A percentile compares a stretch with the other conserved stretches of the same genome.
phyloP scores from a whole-genome alignment of 1,284 basidiomycete genomes.

The Mycosarcoma maydis region DNA sequence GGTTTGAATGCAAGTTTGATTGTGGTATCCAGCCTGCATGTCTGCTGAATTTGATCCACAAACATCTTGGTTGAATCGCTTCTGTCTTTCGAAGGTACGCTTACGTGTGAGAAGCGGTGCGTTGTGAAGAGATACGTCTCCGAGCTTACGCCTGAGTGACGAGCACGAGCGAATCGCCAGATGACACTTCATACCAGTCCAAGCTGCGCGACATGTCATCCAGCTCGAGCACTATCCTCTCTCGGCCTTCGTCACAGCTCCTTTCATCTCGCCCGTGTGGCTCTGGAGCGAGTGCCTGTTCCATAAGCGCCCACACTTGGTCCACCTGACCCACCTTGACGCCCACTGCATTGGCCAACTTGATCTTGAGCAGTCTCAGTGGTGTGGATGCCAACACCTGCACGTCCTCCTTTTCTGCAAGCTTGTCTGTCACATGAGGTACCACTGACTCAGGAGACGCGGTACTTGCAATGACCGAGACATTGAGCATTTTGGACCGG shows the following conservation, averaged over 20 bases:
- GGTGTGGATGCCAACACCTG: constrained; percentile 41
- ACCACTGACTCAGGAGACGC: not conserved
- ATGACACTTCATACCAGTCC: constrained; percentile 45
- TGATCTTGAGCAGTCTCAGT: constrained; percentile 43
- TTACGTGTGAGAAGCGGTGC: too few species aligned
- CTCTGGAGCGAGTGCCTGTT: not conserved
- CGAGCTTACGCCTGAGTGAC: constrained; percentile 5
- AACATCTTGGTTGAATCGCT: too few species aligned
- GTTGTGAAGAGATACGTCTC: too few species aligned
- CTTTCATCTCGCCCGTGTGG: not conserved
- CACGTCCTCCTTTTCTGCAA: constrained; percentile 5
- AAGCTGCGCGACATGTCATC: constrained; percentile 39
- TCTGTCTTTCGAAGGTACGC: too few species aligned
- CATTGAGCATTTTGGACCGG: constrained; percentile 26
- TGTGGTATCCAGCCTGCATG: too few species aligned
- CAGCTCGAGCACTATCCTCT: constrained; percentile 38
- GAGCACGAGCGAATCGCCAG: constrained; percentile 23
- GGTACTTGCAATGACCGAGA: constrained; percentile 10
- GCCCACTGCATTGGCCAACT: constrained; percentile 23
- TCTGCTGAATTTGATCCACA: too few species aligned
- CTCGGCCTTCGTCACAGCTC: not conserved
- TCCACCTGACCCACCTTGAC: constrained; percentile 15
- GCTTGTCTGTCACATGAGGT: not conserved
- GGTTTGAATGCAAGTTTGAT: too few species aligned
- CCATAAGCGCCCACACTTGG: constrained; percentile 48